Evolutionary conservation across 2,329 filamentous ascomycete species (phyloP).

Genomic region (Fusarium sp.): DNA sequence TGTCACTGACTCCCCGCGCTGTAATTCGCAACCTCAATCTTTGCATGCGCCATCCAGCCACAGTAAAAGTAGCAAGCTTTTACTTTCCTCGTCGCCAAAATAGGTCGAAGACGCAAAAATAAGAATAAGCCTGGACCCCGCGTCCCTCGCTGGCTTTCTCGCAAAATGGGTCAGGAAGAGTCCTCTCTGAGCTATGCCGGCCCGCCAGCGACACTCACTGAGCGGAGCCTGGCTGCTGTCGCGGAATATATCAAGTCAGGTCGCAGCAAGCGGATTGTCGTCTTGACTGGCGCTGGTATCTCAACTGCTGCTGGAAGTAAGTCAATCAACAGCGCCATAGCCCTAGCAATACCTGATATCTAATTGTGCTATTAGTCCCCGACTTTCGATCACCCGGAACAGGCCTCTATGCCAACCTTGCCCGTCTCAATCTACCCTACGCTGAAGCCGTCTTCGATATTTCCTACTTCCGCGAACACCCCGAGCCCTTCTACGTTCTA

Average conservation of each 20-base stretch:
- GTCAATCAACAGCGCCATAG: not conserved
- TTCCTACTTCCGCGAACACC: slow-evolving; percentile 84
- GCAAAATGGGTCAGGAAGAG: slow-evolving; percentile 88
- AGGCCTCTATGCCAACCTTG: slow-evolving; percentile 92
- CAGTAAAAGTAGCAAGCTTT: slow-evolving; percentile 7
- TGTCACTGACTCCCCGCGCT: slow-evolving; percentile 14
- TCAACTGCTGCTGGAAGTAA: slow-evolving; percentile 77
- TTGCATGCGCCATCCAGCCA: slow-evolving; percentile 27
- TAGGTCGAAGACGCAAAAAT: slow-evolving; percentile 56
- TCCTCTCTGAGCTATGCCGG: slow-evolving; percentile 76
- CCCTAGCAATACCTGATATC: slow-evolving; percentile 1
- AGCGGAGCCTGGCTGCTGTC: slow-evolving; percentile 77
- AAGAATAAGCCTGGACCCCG: slow-evolving; percentile 52
- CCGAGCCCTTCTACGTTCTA: slow-evolving; percentile 90
- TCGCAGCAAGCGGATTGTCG: slow-evolving; percentile 77
- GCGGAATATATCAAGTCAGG: slow-evolving; percentile 84
- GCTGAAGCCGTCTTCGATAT: slow-evolving; percentile 97
- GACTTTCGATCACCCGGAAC: slow-evolving; percentile 96
- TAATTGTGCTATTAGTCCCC: slow-evolving; percentile 70
- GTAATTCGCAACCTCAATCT: slow-evolving; percentile 12
- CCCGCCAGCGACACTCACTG: slow-evolving; percentile 73
- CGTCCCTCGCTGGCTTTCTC: slow-evolving; percentile 51
- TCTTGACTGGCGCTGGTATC: slow-evolving; percentile 93
- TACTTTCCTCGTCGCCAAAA: slow-evolving; percentile 48
- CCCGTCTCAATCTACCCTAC: slow-evolving; percentile 84